Evolutionary conservation across 163 green algal genomes (phyloP), one percentile per base, ranked within the genome.

Genomic region (Chlorella variabilis): DNA sequence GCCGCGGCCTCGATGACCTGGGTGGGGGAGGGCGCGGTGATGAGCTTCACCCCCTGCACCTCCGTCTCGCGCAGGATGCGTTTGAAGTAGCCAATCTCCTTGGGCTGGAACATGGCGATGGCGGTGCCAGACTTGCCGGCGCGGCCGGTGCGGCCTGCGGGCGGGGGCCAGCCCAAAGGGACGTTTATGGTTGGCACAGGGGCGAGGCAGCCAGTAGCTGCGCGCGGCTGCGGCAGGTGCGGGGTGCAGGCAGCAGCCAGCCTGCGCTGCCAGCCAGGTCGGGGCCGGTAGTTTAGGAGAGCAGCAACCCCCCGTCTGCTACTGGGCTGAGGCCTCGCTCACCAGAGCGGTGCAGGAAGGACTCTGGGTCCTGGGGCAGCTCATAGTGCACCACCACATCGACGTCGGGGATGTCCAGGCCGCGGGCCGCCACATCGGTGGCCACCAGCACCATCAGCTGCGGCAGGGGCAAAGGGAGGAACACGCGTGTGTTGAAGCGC

Each of bases 361-460:
- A 87, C 88, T 98, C 96, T 3, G 86, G 77, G 85, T 98, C 93
- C 73, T 94, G 88, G 3, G 91, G 91, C 78, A 93, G 82, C 56
- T 95, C 91, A 83, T 93, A 95, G 82, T 94, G 91, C 7, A 95
- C 83, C 25, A 95, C 91, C 42, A 95, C 70, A 82, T 95, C 90
- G 51, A 95, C 91, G 71, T 96, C 84, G 1, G 87, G 74, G 23
- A 99, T 98, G 88, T 99, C 97, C 38, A 99, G 88, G 31, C 97
- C 97, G 58, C 97, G 92, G 5, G 97, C 94, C 11, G 97, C 97
- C 29, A 99, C 96, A 77, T 99, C 97, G 18, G 97, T 99, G 49
- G 97, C 97, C 33, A 99, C 94, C 41, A 99, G 92, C 77, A 94
- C 91, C 0, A 62, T 86, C 38, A 80, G 74, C 71, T 79, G 71